Evolutionary conservation across 495 filamentous ascomycete species (phyloP).

Genomic region (Copromyces sp.): DNA sequence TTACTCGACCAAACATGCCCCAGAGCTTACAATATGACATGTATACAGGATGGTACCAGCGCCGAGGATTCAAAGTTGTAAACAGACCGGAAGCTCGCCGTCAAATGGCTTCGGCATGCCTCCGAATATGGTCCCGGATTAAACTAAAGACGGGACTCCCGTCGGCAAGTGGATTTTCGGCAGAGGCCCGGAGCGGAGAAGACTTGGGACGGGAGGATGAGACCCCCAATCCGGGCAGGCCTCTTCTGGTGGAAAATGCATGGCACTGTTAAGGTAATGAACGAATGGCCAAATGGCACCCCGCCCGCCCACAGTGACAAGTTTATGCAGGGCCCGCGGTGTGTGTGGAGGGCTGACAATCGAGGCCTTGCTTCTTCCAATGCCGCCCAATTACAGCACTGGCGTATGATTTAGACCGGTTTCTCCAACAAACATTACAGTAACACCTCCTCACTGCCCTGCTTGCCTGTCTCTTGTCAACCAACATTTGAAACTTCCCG

Average conservation of each 20-base stretch:
- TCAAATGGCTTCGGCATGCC: not conserved
- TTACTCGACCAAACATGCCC: not conserved
- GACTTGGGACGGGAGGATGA: not conserved
- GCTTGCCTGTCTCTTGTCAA: not conserved
- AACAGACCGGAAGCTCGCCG: not conserved
- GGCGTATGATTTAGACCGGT: not conserved
- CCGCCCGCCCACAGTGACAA: not conserved
- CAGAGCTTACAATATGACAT: not conserved
- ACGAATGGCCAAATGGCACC: not conserved
- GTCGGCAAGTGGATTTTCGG: not conserved
- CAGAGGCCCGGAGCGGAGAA: not conserved
- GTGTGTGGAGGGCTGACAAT: not conserved
- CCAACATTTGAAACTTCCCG: not conserved
- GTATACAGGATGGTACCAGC: not conserved
- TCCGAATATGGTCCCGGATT: not conserved
- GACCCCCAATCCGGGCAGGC: not conserved
- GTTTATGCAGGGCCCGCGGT: slow-evolving; percentile 2
- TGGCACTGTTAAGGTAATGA: not conserved
- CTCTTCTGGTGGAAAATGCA: not conserved
- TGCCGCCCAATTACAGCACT: not conserved
- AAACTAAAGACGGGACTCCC: not conserved
- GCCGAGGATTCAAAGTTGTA: too few species aligned
- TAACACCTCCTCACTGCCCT: not conserved
- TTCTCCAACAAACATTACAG: not conserved
- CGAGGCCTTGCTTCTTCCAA: not conserved